These are phyloP conservation scores for Homolaphlyctis polyrhiza DNA, from an alignment of 371 early-diverging fungal species.

Conservation along the genomic window DNA sequence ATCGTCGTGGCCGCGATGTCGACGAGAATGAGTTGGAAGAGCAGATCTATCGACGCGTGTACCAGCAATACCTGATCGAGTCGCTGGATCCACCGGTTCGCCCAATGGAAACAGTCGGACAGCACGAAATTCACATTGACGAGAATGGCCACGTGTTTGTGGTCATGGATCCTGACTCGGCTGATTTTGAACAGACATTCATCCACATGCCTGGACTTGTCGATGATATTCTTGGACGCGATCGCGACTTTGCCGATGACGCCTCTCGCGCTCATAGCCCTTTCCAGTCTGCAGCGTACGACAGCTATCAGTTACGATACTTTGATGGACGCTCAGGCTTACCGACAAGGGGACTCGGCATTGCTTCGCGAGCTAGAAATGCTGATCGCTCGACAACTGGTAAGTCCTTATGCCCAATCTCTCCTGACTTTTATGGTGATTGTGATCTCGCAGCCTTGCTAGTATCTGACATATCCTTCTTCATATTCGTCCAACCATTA, in stretches of 20 bases:
- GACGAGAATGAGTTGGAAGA: background rate
- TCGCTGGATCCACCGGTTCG: too few species aligned
- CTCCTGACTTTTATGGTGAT: too few species aligned
- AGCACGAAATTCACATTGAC: background rate
- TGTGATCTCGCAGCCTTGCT: too few species aligned
- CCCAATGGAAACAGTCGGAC: too few species aligned
- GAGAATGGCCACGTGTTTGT: background rate
- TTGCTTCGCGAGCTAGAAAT: background rate
- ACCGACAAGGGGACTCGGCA: background rate
- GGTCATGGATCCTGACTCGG: background rate
- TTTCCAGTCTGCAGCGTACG: background rate
- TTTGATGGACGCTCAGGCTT: background rate
- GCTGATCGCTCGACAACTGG: too few species aligned
- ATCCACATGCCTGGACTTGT: background rate
- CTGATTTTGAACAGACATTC: too few species aligned
- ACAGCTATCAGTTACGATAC: background rate
- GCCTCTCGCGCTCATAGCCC: background rate
- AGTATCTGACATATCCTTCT: too few species aligned
- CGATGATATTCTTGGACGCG: background rate
- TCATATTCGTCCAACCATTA: too few species aligned
- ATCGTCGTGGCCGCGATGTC: background rate
- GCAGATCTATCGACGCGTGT: background rate
- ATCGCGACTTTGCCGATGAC: background rate
- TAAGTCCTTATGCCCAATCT: too few species aligned
- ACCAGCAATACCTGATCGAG: background rate